These are phyloP conservation scores for Pythium phragmiticola DNA, from an alignment of 352 stramenopile genomes.

Conservation along the genomic window DNA sequence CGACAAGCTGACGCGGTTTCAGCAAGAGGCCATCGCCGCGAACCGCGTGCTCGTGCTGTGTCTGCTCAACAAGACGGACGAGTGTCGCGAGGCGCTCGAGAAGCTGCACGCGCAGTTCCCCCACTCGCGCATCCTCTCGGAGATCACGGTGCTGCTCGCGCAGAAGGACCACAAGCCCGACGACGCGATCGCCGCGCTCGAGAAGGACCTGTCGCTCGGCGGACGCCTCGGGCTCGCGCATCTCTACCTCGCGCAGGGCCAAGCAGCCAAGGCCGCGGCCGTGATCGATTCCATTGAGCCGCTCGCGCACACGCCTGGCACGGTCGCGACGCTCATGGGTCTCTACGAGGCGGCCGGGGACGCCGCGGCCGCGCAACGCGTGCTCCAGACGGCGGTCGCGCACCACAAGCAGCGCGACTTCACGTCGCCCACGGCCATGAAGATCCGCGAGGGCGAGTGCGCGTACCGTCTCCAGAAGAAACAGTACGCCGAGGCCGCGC, in stretches of 20 bases:
- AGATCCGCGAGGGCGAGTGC: slow-evolving; percentile 79
- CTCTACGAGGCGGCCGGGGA: slow-evolving; percentile 71
- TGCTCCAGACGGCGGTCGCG: slow-evolving; percentile 51
- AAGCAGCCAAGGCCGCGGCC: slow-evolving; percentile 49
- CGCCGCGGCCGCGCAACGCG: slow-evolving; percentile 41
- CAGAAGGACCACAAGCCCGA: slow-evolving; percentile 63
- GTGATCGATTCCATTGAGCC: slow-evolving; percentile 60
- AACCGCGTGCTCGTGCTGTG: slow-evolving; percentile 74
- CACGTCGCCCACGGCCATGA: slow-evolving; percentile 55
- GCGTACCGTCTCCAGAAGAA: slow-evolving; percentile 80
- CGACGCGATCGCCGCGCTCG: slow-evolving; percentile 36
- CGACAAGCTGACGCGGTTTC: slow-evolving; percentile 55
- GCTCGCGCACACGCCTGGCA: slow-evolving; percentile 65
- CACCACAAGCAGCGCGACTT: slow-evolving; percentile 57
- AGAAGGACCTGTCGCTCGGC: slow-evolving; percentile 53
- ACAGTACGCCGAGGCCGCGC: slow-evolving; percentile 61
- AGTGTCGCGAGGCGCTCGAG: slow-evolving; percentile 54
- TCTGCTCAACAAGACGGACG: slow-evolving; percentile 77
- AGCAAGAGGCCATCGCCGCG: slow-evolving; percentile 73
- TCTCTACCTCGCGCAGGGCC: slow-evolving; percentile 61
- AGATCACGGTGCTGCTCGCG: slow-evolving; percentile 66
- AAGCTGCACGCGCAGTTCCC: slow-evolving; percentile 63
- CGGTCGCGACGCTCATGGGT: slow-evolving; percentile 75
- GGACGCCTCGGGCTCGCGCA: slow-evolving; percentile 69
- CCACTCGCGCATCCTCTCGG: slow-evolving; percentile 45